Base-by-base conservation (phyloP, 352 stramenopile species). In the Phytophthora europaea region DNA sequence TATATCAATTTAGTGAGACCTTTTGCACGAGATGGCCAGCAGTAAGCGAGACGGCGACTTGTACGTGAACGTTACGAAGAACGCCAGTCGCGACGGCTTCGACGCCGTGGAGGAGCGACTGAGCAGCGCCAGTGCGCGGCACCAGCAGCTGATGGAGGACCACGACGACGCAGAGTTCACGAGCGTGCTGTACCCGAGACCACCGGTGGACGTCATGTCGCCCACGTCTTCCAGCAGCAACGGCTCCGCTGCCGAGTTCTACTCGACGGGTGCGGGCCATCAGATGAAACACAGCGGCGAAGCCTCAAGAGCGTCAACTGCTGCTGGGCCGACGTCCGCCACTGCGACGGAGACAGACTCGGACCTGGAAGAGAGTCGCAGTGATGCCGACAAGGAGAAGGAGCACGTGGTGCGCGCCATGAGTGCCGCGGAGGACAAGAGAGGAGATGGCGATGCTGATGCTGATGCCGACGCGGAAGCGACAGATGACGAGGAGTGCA, bases 191-290 rank as follows among this genome's bases (percentile, higher is more conserved):
- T 82, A 73, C 47, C 43, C 74, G 26, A 72, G 61, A 53, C 62
- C 59, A 7, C 8, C 38, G 38, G 15, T 75, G 69, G 77, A 87
- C 31, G 57, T 75, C 48, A 78, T 80, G 53, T 91, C 83, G 51
- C 80, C 83, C 16, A 88, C 83, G 12, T 91, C 83, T 0, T 89
- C 83, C 20, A 89, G 83, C 40, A 91, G 82, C 67, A 87, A 89
- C 48, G 82, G 72, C 12, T 91, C 83, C 15, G 73, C 43, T 9
- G 28, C 60, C 6, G 83, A 87, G 36, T 62, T 73, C 36, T 78
- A 70, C 53, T 31, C 65, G 8, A 43, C 62, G 28, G 28, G 10
- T 26, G 12, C 10, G 36, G n/a, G 22, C 1, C 20, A 72, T 20
- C 20, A 68, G 28, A 56, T 55, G 36, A 45, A 60, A 48, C 15